Conservation (phyloP, 139 green algal genomes). For the Deuterostichococcus epilithicus region DNA sequence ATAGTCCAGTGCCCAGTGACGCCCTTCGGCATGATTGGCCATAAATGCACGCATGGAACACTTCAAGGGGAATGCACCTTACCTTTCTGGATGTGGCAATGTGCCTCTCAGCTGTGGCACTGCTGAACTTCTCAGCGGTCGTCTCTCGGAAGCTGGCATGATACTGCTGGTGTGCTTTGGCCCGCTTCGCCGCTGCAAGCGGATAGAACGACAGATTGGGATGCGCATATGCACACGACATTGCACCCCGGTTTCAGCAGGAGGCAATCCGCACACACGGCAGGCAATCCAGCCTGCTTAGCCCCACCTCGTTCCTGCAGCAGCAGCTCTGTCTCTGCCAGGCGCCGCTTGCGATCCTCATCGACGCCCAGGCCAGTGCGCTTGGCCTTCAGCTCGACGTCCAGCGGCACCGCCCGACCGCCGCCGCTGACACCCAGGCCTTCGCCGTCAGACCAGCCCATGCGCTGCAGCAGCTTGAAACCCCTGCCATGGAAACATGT, state of each 20-base stretch:
- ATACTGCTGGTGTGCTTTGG: slow-evolving; percentile 14
- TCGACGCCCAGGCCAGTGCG: slow-evolving; percentile 29
- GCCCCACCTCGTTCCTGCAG: slow-evolving; percentile 4
- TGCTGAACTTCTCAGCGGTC: neutral
- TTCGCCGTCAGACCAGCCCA: slow-evolving; percentile 34
- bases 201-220: neutral
- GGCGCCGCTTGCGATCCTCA: slow-evolving; percentile 10
- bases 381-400: slow-evolving; percentile 29
- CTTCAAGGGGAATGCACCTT: slow-evolving; percentile 7
- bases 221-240: too few relatives aligned
- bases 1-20: neutral
- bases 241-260: too few relatives aligned
- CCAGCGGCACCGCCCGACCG: slow-evolving; percentile 21
- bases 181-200: slow-evolving; percentile 2
- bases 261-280: slow-evolving; percentile 1
- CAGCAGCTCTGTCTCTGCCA: neutral
- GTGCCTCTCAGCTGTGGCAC: slow-evolving; percentile 3
- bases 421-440: slow-evolving; percentile 17
- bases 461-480: slow-evolving; percentile 34
- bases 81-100: slow-evolving; percentile 7
- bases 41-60: neutral
- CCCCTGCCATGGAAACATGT: slow-evolving; percentile 12
- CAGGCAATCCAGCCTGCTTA: neutral
- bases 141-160: neutral
- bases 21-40: neutral